These are phyloP conservation scores for Lentinula guzmanii DNA, from an alignment of 768 basidiomycete genomes.

Conservation along the genomic window DNA sequence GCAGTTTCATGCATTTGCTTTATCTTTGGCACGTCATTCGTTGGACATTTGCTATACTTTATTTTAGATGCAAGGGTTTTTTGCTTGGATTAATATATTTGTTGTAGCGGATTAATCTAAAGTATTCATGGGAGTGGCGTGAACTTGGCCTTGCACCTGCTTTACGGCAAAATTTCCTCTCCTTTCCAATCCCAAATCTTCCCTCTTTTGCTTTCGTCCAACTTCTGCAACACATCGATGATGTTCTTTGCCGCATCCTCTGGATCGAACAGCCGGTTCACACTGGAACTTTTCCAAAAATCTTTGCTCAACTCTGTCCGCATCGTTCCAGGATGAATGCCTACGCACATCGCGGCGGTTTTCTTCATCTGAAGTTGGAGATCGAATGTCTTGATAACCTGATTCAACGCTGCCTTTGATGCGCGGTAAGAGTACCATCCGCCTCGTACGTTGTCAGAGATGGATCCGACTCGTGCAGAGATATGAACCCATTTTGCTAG, in stretches of 20 bases:
- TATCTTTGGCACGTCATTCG: no score
- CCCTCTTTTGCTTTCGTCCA: conserved; percentile 37
- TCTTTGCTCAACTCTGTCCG: conserved; percentile 52
- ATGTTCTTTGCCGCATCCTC: conserved; percentile 42
- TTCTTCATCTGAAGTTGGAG: conserved; percentile 42
- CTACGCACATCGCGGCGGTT: conserved; percentile 43
- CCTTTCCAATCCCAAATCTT: conserved; percentile 56
- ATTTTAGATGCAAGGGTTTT: no score
- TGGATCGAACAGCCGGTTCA: conserved; percentile 40
- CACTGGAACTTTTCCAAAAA: conserved; percentile 38
- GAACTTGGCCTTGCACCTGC: not conserved
- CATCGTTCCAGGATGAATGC: conserved; percentile 56
- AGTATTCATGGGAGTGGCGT: not conserved
- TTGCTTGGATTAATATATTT: no score
- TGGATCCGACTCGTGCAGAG: conserved; percentile 53
- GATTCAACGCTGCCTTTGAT: conserved; percentile 59
- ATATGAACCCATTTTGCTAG: conserved; percentile 56
- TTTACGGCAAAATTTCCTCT: conserved; percentile 29
- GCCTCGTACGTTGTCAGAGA: conserved; percentile 50
- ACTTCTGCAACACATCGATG: conserved; percentile 34
- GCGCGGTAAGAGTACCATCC: conserved; percentile 62
- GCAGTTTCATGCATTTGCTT: no score
- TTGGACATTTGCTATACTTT: no score
- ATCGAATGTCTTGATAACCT: conserved; percentile 57
- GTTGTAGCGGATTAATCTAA: no score